These are phyloP conservation scores for Cystofilobasidium ferigula DNA, from an alignment of 768 basidiomycete species.

Conservation along the genomic window DNA sequence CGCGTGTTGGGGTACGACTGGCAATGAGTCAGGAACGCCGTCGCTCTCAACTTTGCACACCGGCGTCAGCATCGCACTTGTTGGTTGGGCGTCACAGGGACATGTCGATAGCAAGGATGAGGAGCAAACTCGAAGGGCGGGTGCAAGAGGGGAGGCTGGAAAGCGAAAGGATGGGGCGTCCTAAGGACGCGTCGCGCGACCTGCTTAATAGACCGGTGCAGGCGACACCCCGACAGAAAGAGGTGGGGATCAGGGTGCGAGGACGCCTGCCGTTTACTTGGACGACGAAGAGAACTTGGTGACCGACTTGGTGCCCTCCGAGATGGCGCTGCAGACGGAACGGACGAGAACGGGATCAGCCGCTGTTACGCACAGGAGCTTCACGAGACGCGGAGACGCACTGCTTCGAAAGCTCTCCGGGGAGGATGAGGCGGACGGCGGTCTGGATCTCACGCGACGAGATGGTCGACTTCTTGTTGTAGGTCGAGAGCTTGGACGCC, in stretches of 20 bases:
- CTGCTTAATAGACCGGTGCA: no score
- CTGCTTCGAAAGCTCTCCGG: slow-evolving; percentile 71
- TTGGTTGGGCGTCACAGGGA: no score
- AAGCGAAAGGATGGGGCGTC: no score
- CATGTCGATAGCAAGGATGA: background rate
- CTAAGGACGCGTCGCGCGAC: no score
- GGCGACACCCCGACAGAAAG: no score
- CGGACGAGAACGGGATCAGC: background rate
- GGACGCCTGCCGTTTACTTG: slow-evolving; percentile 12
- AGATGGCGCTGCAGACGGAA: slow-evolving; percentile 60
- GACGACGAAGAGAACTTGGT: slow-evolving; percentile 44
- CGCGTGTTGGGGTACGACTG: no score
- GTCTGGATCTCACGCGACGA: slow-evolving; percentile 98
- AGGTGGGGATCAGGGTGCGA: no score
- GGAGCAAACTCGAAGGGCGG: background rate
- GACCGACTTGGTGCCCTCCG: slow-evolving; percentile 86
- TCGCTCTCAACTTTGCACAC: no score
- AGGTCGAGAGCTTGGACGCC: slow-evolving; percentile 85
- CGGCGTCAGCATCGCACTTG: no score
- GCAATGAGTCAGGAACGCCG: no score
- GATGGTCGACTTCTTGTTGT: slow-evolving; percentile 98
- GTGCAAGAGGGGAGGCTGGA: background rate
- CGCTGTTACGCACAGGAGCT: background rate
- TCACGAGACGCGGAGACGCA: background rate
- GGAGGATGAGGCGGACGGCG: slow-evolving; percentile 88